Percentiles rank a stretch among this genome's conserved stretches.
Evolutionary conservation across 148 eudicot species (phyloP).

Genomic region (Talinum fruticosum): DNA sequence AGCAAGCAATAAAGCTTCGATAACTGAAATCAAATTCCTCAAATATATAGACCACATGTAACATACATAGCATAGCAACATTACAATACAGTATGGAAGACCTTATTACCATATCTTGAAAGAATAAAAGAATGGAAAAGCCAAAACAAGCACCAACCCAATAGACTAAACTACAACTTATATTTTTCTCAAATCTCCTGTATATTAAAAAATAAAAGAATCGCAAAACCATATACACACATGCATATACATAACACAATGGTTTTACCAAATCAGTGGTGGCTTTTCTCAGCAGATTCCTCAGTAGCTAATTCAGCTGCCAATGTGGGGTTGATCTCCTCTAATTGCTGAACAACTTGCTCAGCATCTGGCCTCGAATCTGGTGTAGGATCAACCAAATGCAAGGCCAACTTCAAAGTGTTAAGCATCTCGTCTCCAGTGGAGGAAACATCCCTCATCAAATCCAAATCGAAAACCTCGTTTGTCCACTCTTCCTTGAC

Average conservation of each 20-base stretch:
- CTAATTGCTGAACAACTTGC: slow-evolving; percentile 64
- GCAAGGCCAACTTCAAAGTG: slow-evolving; percentile 75
- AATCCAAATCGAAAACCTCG: slow-evolving; percentile 73
- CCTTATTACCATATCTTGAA: slow-evolving; percentile 10
- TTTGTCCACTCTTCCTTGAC: slow-evolving; percentile 91
- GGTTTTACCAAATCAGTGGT: slow-evolving; percentile 19
- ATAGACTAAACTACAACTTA: neutral
- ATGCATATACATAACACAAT: neutral
- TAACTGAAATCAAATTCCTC: slow-evolving; percentile 12
- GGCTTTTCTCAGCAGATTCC: slow-evolving; percentile 23
- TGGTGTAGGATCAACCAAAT: slow-evolving; percentile 75
- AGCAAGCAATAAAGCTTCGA: neutral
- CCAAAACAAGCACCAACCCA: neutral
- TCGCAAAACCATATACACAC: neutral
- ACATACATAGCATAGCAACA: neutral
- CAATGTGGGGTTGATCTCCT: slow-evolving; percentile 48
- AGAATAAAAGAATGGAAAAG: slow-evolving; percentile 2
- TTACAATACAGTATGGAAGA: neutral
- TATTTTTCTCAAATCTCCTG: neutral
- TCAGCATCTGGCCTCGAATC: slow-evolving; percentile 69
- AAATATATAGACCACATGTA: neutral
- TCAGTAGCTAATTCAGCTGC: slow-evolving; percentile 24
- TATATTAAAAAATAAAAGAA: neutral
- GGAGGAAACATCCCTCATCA: slow-evolving; percentile 68
- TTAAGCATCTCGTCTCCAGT: slow-evolving; percentile 78